Conservation (phyloP, 352 stramenopile species). For the Halophytophthora polymorphica region DNA sequence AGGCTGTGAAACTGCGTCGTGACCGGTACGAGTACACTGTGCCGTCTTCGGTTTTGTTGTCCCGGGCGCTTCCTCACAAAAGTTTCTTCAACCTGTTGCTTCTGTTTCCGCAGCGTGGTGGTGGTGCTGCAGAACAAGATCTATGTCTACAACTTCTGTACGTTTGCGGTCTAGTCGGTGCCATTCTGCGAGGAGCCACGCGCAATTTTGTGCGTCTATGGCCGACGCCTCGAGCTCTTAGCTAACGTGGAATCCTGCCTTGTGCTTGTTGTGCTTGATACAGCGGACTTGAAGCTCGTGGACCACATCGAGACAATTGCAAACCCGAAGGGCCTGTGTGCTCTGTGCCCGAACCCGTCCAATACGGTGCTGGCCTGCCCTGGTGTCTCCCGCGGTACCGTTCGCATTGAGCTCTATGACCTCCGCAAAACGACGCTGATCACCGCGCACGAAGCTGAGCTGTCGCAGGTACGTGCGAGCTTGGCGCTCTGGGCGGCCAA, state of each 20-base stretch:
- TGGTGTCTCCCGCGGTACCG: constrained; percentile 82
- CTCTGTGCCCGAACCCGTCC: constrained; percentile 90
- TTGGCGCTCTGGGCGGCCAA: not conserved
- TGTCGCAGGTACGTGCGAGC: constrained; percentile 61
- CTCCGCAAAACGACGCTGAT: constrained; percentile 93
- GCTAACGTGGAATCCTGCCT: constrained; percentile 11
- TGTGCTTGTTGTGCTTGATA: not conserved
- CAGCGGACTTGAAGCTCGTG: constrained; percentile 94
- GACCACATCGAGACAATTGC: constrained; percentile 99
- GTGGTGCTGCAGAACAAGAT: constrained; percentile 97
- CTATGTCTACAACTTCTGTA: constrained; percentile 98
- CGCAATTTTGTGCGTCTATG: not conserved
- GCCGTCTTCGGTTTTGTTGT: not conserved
- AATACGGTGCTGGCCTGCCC: constrained; percentile 97
- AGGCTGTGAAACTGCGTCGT: constrained; percentile 93
- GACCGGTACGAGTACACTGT: constrained; percentile 63
- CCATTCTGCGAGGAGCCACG: not conserved
- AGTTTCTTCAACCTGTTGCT: constrained; percentile 1
- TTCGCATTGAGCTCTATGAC: constrained; percentile 98
- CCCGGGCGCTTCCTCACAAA: not conserved
- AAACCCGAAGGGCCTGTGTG: constrained; percentile 95
- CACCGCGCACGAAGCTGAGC: constrained; percentile 94
- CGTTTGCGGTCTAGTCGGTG: constrained; percentile 1
- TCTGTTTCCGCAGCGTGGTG: constrained; percentile 75
- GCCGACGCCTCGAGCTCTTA: not conserved